phyloP scores from a whole-genome alignment of 306 rosid genomes.

The Trifolium fragiferum region DNA sequence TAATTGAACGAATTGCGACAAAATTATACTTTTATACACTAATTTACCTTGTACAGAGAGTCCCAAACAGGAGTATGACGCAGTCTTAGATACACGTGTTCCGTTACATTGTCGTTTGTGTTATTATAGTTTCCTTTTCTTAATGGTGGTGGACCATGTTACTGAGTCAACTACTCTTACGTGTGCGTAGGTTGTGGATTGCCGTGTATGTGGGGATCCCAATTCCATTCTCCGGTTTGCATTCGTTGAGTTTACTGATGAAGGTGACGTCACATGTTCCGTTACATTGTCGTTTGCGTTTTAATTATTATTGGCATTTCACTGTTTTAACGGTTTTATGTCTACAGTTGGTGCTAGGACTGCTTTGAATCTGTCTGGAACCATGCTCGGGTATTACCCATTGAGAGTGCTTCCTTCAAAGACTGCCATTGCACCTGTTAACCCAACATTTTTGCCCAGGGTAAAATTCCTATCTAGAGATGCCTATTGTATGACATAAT shows the following conservation, averaged over 20 bases:
- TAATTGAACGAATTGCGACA: neutral
- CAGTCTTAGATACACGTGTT: neutral
- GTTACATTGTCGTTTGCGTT: slow-evolving; percentile 23
- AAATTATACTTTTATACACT: neutral
- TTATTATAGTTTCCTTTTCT: slow-evolving; percentile 5
- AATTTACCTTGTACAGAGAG: neutral
- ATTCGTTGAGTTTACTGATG: slow-evolving; percentile 93
- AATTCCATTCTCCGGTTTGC: slow-evolving; percentile 98
- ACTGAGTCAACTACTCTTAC: slow-evolving; percentile 35
- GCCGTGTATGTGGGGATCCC: slow-evolving; percentile 99
- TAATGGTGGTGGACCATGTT: slow-evolving; percentile 39
- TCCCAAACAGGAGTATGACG: neutral
- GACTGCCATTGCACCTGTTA: slow-evolving; percentile 98
- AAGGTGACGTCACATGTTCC: slow-evolving; percentile 57
- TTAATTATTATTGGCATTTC: slow-evolving; percentile 20
- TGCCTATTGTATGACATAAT: slow-evolving; percentile 26
- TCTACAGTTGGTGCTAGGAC: slow-evolving; percentile 89
- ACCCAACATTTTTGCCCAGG: slow-evolving; percentile 93
- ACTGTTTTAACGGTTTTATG: slow-evolving; percentile 44
- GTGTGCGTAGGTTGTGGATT: slow-evolving; percentile 82
- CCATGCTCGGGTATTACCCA: slow-evolving; percentile 94
- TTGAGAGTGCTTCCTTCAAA: slow-evolving; percentile 96
- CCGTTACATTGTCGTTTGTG: slow-evolving; percentile 1
- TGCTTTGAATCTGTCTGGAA: slow-evolving; percentile 91
- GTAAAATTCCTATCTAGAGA: slow-evolving; percentile 53